Evolutionary conservation across 2,329 filamentous ascomycete genomes (phyloP), one percentile per base, ranked within the genome.

Genomic region (Biscogniauxia marginata): DNA sequence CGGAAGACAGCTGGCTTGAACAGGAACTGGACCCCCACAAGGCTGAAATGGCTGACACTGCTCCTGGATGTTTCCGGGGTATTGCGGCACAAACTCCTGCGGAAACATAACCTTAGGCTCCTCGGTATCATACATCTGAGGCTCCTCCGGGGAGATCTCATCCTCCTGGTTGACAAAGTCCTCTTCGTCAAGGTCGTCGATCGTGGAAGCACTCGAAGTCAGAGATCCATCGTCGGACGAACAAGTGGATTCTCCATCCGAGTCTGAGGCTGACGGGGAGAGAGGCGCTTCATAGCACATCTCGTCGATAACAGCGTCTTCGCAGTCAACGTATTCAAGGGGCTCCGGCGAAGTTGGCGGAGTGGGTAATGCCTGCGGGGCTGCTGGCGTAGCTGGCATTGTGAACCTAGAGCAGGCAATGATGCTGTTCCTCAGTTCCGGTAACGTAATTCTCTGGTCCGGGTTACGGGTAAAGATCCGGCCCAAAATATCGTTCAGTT

Each of bases 381-480:
- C 70, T 56, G 63, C 55, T 46, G 66, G 69, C 54, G 57, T 54
- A 62, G 67, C 64, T 68, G 71, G 79, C 49, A 73, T 77, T 57
- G 88, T 96, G 73, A 97, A 91, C 62, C 80, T 79, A 25, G 87
- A 79, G 78, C 93, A 97, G 61, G 85, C 81, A 67, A 88, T 72
- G 71, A 98, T 95, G 70, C 88, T 79, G 63, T 84, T 80, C 68
- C 89, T 86, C 54, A 99, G 83, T 75, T 96, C 90, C 54, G 85
- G 76, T 61, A 99, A 83, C 55, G 87, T 88, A 69, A 96, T 93
- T 73, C 95, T 84, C 71, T 91, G 85, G 67, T 86, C 82, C 55
- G 95, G 93, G 74, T 95, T 87, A 73, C 86, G 85, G 70, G 93
- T 88, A 74, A 99, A 99, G 67, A 98, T 90, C 69, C 89, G 85